Conservation (phyloP, 495 filamentous ascomycete genomes). For the Coniosporium apollinis region DNA sequence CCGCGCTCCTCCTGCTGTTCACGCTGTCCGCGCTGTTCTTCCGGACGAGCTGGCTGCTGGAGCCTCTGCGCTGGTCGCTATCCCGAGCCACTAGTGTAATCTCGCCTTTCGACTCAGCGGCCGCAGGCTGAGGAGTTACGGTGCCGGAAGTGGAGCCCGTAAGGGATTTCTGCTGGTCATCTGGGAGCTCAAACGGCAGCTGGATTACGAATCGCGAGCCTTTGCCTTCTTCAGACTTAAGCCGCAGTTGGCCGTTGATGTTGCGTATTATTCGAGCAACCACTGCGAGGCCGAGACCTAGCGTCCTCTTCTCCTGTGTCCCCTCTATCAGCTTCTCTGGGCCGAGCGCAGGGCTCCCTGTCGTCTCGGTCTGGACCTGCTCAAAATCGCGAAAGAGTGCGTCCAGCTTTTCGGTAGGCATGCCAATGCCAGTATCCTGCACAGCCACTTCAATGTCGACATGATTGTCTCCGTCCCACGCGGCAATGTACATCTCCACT, state of each 20-base stretch:
- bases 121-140: constrained; percentile 13
- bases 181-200: constrained; percentile 48
- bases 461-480: constrained; percentile 19
- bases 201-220: constrained; percentile 70
- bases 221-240: constrained; percentile 75
- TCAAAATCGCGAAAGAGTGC: constrained; percentile 73
- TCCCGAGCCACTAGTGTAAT: constrained; percentile 38
- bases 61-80: constrained; percentile 7
- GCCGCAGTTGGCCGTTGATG: constrained; percentile 74
- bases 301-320: constrained; percentile 26
- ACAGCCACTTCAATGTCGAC: constrained; percentile 56
- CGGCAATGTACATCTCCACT: constrained; percentile 45
- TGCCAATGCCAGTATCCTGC: constrained; percentile 67
- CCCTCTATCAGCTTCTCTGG: constrained; percentile 5
- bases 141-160: constrained; percentile 8
- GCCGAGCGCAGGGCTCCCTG: constrained; percentile 12
- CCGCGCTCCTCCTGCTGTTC: constrained; percentile 17
- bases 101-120: constrained; percentile 30
- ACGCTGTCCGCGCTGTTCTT: constrained; percentile 25
- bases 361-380: constrained; percentile 49
- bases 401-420: constrained; percentile 55
- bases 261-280: constrained; percentile 75
- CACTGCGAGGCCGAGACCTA: constrained; percentile 75
- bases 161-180: constrained; percentile 22
- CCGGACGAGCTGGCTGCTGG: constrained; percentile 7